Conservation (phyloP, 192 early-diverging fungal genomes). For the Backusella luteola region DNA sequence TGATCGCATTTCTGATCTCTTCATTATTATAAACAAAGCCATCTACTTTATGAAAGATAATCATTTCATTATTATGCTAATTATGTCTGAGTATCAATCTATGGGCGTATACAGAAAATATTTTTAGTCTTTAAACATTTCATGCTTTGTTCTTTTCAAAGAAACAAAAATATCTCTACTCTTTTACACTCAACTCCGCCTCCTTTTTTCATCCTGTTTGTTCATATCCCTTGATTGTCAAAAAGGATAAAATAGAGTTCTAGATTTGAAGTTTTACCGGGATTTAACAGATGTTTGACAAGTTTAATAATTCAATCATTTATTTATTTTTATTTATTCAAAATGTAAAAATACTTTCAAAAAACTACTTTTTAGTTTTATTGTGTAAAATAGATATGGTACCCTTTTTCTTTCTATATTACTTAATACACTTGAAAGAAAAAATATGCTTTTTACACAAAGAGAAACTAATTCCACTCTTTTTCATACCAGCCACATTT, state of each 20-base stretch:
- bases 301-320: not conserved
- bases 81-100: not conserved
- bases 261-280: not conserved
- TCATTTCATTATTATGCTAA: not conserved
- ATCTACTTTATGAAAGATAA: not conserved
- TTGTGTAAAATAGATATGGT: not conserved
- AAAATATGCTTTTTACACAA: not conserved
- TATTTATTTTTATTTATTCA: not conserved
- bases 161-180: not conserved
- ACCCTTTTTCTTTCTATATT: not conserved
- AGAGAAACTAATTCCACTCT: not conserved
- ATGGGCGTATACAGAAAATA: not conserved
- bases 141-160: not conserved
- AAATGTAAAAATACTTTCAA: not conserved
- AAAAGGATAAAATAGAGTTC: not conserved
- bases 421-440: not conserved
- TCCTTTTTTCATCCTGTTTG: not conserved
- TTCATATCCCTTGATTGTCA: not conserved
- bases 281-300: not conserved
- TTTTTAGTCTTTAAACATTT: not conserved
- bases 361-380: not conserved
- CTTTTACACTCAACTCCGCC: not conserved
- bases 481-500: not conserved
- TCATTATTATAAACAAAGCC: not conserved
- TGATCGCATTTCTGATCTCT: not conserved